Base-by-base conservation (phyloP, 495 filamentous ascomycete genomes). In the Daldinia caldariorum region DNA sequence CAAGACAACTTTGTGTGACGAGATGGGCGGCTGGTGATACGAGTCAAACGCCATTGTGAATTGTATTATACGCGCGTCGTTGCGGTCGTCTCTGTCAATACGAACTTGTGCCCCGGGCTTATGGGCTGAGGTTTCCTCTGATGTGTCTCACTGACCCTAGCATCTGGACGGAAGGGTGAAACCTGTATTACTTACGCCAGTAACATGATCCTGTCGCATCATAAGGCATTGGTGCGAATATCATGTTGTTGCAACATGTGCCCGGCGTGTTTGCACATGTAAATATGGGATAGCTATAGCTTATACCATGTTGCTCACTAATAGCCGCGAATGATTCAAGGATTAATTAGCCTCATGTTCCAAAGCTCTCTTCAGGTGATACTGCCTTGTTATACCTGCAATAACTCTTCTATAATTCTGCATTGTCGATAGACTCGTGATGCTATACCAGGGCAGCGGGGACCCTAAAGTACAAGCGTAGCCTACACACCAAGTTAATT, bases 171-270 rank as follows among this genome's bases (percentile, higher is more conserved):
- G 43, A 47, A 47, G 43, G 43, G 43, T 47, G 43, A 47, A 47
- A 47, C 43, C 43, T 47, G 43, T 47, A 47, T 47, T 22, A 47
- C 43, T 47, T 22, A 47, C 43, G 18, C 43, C 43, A 47, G 43
- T 47, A 47, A 47, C 43, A 22, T 47, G 18, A 12, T 47, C 43
- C 43, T 47, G 16, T 47, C 18, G 18, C 43, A 47, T 18, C 43
- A 4, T 47, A 47, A 47, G 43, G 43, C 18, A 47, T 47, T 13
- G 43, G 20, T 7, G 18, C 10, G 43, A 22, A 47, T 22, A 47
- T 47, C 20, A 22, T 8, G 43, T 7, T 7, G 18, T 47, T 20
- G 22, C 43, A 20, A 12, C 43, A 47, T 47, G 20, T 22, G 43
- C 16, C 16, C 43, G 22, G 43, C 43, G 9, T 47, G 43, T 47